These are phyloP conservation scores for Suillus tomentosus DNA, from an alignment of 768 basidiomycete genomes.

Conservation along the genomic window DNA sequence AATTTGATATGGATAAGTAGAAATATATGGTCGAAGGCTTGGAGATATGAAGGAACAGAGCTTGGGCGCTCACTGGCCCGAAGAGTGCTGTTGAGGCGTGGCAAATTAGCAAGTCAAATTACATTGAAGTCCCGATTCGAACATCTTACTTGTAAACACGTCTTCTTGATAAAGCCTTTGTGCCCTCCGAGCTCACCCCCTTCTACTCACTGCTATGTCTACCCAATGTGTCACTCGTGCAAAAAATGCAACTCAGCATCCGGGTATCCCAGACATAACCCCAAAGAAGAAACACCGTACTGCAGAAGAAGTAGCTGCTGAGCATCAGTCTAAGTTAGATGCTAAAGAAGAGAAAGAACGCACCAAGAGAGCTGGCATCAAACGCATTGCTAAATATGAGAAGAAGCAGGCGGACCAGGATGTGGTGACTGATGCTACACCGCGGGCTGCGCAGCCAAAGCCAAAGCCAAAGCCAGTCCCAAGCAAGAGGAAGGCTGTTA, in stretches of 20 bases:
- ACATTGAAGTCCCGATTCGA: no score
- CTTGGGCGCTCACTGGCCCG: no score
- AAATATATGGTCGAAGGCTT: no score
- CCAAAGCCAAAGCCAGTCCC: not conserved
- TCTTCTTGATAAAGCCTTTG: no score
- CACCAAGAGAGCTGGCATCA: not conserved
- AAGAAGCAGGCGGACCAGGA: not conserved
- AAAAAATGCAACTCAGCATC: constrained; percentile 12
- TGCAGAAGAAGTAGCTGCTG: constrained; percentile 14
- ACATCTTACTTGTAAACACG: no score
- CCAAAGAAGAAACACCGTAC: constrained; percentile 8
- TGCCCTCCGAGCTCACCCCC: no score
- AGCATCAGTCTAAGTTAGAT: constrained; percentile 11
- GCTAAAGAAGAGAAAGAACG: constrained; percentile 6
- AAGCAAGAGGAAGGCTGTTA: not conserved
- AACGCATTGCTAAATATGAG: not conserved
- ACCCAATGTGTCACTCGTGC: constrained; percentile 1
- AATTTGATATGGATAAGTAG: no score
- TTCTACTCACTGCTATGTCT: not conserved
- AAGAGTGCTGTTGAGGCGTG: no score
- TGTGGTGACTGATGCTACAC: not conserved
- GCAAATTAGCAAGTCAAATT: no score
- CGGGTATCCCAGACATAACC: constrained; percentile 5
- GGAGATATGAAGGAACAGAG: no score
- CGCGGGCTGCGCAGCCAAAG: not conserved